Conservation (phyloP, 2,329 filamentous ascomycete genomes). For the Cercospora zeae-maydis region DNA sequence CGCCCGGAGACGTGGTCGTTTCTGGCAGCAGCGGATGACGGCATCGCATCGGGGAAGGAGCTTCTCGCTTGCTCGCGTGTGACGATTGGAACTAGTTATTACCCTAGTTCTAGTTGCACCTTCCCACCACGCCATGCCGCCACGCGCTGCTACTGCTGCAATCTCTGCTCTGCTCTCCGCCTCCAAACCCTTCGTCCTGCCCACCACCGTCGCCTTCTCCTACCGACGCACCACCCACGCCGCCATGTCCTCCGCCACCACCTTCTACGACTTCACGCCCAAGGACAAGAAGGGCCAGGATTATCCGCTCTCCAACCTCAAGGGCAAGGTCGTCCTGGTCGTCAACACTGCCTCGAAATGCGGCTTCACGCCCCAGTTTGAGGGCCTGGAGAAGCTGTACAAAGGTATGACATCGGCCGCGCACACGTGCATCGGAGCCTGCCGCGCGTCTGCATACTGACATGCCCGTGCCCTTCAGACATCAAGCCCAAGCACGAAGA, state of each 20-base stretch:
- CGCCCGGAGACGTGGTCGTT: not conserved
- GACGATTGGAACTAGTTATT: no score
- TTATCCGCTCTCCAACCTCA: constrained; percentile 66
- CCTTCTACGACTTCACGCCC: constrained; percentile 80
- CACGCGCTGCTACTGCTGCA: not conserved
- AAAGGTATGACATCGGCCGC: constrained; percentile 48
- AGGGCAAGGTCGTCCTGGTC: constrained; percentile 89
- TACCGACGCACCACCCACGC: constrained; percentile 3
- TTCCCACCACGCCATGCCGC: no score
- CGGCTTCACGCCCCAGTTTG: constrained; percentile 96
- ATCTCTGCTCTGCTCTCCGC: not conserved
- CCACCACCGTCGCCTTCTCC: constrained; percentile 6
- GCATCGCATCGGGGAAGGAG: not conserved
- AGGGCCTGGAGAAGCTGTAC: constrained; percentile 85
- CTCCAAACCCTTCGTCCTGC: constrained; percentile 1
- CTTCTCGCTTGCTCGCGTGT: not conserved
- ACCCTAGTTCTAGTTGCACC: no score
- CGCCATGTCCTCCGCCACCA: constrained; percentile 64
- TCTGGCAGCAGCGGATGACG: constrained; percentile 2
- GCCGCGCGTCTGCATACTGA: not conserved
- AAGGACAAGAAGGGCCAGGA: constrained; percentile 63
- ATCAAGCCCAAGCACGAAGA: constrained; percentile 66
- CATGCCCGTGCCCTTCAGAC: constrained; percentile 28
- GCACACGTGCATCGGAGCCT: not conserved
- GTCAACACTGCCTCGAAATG: constrained; percentile 99